Conservation (phyloP, 495 filamentous ascomycete species). For the Talaromyces adpressus region DNA sequence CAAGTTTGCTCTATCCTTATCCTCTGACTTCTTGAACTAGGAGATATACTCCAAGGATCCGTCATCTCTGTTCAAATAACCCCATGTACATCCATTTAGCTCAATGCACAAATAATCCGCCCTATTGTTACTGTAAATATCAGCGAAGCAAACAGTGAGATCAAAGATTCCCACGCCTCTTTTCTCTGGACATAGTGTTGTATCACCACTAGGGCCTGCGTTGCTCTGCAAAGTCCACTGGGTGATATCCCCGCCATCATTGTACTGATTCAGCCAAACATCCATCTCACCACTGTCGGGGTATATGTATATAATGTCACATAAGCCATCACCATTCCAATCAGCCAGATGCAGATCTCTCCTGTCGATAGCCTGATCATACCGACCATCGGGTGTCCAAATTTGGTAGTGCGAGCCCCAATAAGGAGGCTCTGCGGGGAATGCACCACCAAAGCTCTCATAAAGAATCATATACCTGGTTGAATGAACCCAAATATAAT, state of each 20-base stretch:
- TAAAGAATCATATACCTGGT: conserved; percentile 6
- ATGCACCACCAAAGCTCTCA: conserved; percentile 4
- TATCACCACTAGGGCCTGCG: conserved; percentile 2
- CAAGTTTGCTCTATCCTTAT: conserved; percentile 15
- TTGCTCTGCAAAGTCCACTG: not conserved
- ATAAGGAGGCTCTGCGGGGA: conserved; percentile 6
- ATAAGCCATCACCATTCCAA: conserved; percentile 22
- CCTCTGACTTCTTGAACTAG: conserved; percentile 8
- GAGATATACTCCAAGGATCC: conserved; percentile 1
- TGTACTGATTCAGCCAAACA: conserved; percentile 18
- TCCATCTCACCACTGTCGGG: conserved; percentile 11
- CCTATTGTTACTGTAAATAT: not conserved
- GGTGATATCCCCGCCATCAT: conserved; percentile 2
- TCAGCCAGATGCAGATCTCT: conserved; percentile 21
- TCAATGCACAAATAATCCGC: conserved; percentile 16
- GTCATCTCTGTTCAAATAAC: conserved; percentile 1
- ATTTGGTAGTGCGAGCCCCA: conserved; percentile 10
- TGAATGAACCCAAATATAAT: conserved; percentile 7
- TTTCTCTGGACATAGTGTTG: conserved; percentile 12
- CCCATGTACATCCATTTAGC: conserved; percentile 8
- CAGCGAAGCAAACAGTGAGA: conserved; percentile 6
- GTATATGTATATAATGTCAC: conserved; percentile 20
- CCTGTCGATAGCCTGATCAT: conserved; percentile 11
- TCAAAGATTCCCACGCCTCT: conserved; percentile 18
- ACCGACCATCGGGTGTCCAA: not conserved